Evolutionary conservation across 2,329 filamentous ascomycete genomes (phyloP).

Genomic region (Emergomyces pasteurianus): DNA sequence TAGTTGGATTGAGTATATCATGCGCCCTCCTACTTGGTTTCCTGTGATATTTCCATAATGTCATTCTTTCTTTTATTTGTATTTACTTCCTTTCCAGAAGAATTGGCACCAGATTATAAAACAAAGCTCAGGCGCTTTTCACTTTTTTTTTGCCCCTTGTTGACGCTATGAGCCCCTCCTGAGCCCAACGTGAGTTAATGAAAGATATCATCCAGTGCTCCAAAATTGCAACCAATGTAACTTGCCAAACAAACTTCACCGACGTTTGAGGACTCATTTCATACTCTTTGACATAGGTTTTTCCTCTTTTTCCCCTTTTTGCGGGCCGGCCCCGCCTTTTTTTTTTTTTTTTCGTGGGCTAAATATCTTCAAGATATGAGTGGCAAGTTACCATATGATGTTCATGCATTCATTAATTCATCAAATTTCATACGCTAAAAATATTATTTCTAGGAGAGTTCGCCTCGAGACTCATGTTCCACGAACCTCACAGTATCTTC

Average conservation of each 20-base stretch:
- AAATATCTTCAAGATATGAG: neutral
- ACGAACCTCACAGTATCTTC: neutral
- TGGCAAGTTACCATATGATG: too few relatives aligned
- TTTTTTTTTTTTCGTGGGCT: too few relatives aligned
- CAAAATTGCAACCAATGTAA: too few relatives aligned
- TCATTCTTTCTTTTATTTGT: neutral
- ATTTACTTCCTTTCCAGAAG: neutral
- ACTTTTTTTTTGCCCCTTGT: too few relatives aligned
- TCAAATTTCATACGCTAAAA: neutral
- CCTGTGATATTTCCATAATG: neutral
- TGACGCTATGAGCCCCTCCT: too few relatives aligned
- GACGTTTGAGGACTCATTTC: neutral
- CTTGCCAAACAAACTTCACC: neutral
- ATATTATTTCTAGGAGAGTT: neutral
- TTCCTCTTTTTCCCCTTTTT: too few relatives aligned
- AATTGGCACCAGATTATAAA: neutral
- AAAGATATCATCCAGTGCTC: too few relatives aligned
- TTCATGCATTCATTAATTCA: neutral
- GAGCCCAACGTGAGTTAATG: too few relatives aligned
- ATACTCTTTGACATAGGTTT: neutral
- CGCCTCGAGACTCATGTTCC: neutral
- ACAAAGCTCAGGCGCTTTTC: neutral
- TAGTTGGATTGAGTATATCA: conserved; percentile 37
- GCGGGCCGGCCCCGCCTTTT: too few relatives aligned
- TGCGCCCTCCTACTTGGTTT: neutral